Percentiles rank a stretch among this genome's conserved stretches.
phyloP scores from a whole-genome alignment of 345 rosid species.

The Salix koriyanagi region DNA sequence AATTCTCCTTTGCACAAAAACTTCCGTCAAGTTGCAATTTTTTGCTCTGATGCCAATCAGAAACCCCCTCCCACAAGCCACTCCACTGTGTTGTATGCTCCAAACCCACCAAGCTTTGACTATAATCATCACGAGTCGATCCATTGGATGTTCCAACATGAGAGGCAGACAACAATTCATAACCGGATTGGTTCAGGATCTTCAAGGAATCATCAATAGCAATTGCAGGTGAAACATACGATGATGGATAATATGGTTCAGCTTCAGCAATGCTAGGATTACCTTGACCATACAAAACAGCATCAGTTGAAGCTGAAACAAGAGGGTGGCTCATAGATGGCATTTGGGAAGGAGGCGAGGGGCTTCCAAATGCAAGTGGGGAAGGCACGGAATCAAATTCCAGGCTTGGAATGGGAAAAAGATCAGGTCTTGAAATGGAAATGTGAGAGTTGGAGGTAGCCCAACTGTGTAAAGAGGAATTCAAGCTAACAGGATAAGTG shows the following conservation, averaged over 20 bases:
- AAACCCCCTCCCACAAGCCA: slow-evolving; percentile 31
- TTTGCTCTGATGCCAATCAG: slow-evolving; percentile 26
- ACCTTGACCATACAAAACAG: slow-evolving; percentile 23
- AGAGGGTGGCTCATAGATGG: slow-evolving; percentile 18
- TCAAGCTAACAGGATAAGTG: slow-evolving; percentile 15
- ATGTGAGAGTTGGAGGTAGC: slow-evolving; percentile 8
- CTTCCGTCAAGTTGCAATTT: slow-evolving; percentile 19
- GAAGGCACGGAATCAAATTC: slow-evolving; percentile 14
- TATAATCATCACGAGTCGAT: slow-evolving; percentile 20
- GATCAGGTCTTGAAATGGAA: slow-evolving; percentile 14
- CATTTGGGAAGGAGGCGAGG: slow-evolving; percentile 18
- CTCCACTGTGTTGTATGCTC: slow-evolving; percentile 22
- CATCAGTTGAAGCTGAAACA: slow-evolving; percentile 17
- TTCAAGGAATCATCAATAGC: slow-evolving; percentile 6
- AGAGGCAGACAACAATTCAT: slow-evolving; percentile 22
- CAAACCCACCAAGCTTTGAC: slow-evolving; percentile 23
- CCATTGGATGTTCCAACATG: slow-evolving; percentile 15
- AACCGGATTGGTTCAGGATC: slow-evolving; percentile 15
- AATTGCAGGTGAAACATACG: slow-evolving; percentile 25
- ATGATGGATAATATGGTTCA: slow-evolving; percentile 35
- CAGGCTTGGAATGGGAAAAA: neutral
- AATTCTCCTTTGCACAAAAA: slow-evolving; percentile 27
- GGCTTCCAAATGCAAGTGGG: slow-evolving; percentile 22
- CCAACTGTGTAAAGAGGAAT: slow-evolving; percentile 29
- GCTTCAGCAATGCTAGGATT: slow-evolving; percentile 26